Base-by-base conservation (phyloP, 495 filamentous ascomycete species). In the Aspergillus ostianus region DNA sequence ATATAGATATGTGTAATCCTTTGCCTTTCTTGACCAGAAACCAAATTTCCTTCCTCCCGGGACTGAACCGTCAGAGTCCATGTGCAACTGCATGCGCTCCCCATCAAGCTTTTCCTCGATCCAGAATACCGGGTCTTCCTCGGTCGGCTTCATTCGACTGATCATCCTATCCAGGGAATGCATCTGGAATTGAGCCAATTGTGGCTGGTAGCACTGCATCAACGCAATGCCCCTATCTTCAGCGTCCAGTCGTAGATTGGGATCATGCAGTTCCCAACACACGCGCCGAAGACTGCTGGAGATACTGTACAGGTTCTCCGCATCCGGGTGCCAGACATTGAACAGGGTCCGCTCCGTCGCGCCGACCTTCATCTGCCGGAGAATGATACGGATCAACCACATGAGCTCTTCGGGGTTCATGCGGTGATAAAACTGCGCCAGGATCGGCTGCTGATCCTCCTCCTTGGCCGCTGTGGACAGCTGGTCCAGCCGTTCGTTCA, bases 61-160 rank as follows among this genome's bases (percentile, higher is more conserved):
- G 0, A 84, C 73, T 4, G 70, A 76, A 13, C 84, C 74, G 59
- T 96, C 92, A 46, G 90, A 80, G 21, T 81, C 72, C 90, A 96
- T 97, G 66, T 98, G 94, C 64, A 98, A 80, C 73, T 98, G 94
- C 89, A 98, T 96, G 51, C 94, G 82, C 75, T 98, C 94, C 6
- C 94, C 94, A 66, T 98, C 94, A 17, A 98, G 78, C 72, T 98
- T 98, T 77, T 98, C 94, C 69, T 98, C 94, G 44, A 98, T 93
- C 92, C 92, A 98, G 66, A 97, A 98, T 23, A 85, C 81, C 9
- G 82, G 76, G 48, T 93, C 85, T 4, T 90, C 84, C 51, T 89
- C 84, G 1, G 84, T 89, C 0, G 80, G 77, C 20, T 81, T 78
- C 81, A 98, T 85, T 36, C 84, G 85, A 13, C 80, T 75, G 26